Conservation (phyloP, 805 yeast genomes). For the Candida montana region DNA sequence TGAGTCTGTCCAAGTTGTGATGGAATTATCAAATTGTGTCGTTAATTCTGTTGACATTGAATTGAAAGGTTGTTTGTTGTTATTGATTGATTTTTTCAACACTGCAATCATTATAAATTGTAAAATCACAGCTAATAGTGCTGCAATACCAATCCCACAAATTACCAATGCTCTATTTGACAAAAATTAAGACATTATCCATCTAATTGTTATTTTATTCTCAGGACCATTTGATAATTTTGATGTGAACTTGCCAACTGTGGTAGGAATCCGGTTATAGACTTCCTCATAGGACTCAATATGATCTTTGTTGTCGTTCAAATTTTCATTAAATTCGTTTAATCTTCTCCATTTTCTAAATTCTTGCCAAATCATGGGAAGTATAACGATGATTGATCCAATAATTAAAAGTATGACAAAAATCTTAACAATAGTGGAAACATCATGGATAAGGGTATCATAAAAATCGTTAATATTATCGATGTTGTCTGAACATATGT, state of each 20-base stretch:
- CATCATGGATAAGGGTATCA: slow-evolving; percentile 22
- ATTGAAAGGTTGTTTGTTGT: slow-evolving; percentile 13
- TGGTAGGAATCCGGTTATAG: slow-evolving; percentile 20
- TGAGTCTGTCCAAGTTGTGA: slow-evolving; percentile 44
- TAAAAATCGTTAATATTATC: slow-evolving; percentile 37
- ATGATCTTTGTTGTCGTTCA: slow-evolving; percentile 13
- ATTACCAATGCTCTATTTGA: slow-evolving; percentile 47
- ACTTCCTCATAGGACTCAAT: slow-evolving; percentile 21
- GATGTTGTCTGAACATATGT: slow-evolving; percentile 37
- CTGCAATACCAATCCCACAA: slow-evolving; percentile 50
- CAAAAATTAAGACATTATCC: slow-evolving; percentile 39
- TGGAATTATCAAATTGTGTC: slow-evolving; percentile 27
- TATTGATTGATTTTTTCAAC: slow-evolving; percentile 18
- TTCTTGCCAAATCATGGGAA: slow-evolving; percentile 42
- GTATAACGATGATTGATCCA: slow-evolving; percentile 35
- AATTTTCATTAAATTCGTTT: slow-evolving; percentile 27
- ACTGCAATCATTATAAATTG: slow-evolving; percentile 46
- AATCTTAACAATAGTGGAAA: slow-evolving; percentile 33
- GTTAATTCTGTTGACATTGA: slow-evolving; percentile 9
- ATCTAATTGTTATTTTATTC: slow-evolving; percentile 25
- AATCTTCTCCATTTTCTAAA: slow-evolving; percentile 43
- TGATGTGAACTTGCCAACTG: slow-evolving; percentile 15
- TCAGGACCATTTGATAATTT: slow-evolving; percentile 2
- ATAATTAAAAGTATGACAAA: slow-evolving; percentile 36
- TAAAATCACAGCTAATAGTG: slow-evolving; percentile 45